Base-by-base conservation (phyloP, 352 stramenopile genomes). In the Phytophthora sp. region DNA sequence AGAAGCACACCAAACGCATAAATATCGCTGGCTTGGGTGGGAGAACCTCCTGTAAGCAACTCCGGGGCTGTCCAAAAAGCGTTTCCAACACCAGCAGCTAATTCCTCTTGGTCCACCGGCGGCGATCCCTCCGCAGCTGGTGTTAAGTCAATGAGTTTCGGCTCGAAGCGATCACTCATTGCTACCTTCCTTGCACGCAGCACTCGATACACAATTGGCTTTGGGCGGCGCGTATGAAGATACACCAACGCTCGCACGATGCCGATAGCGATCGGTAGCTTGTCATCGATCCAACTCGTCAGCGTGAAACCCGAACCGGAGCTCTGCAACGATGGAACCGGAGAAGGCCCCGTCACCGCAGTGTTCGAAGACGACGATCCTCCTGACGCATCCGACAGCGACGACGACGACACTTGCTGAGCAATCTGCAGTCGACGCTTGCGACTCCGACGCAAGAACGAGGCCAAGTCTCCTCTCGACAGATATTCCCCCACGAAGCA, bases 1-100 rank as follows among this genome's bases (percentile, higher is more conserved):
- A 87, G 63, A 13, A 89, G 65, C 48, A 81, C 76, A n/a, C 80
- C 80, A 21, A 87, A 83, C 21, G 80, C 77, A 67, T 80, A 89
- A 71, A 89, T 78, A 62, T 89, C 80, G 32, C 76, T 77, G 55
- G 84, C 82, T 24, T 76, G 74, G 0, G 76, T 86, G 6, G 77
- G 62, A 10, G 69, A 61, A 6, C 77, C 83, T 12, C 77, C 70
- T 5, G 31, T 63, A 13, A 89, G 63, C 28, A 90, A 64, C 57
- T 92, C 83, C 0, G 83, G 83, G 0, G 83, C 72, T 3, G 75
- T 63, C 68, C 68, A 77, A 39, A 64, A 72, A 10, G 59, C 54
- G 30, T 66, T 65, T 5, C 68, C 68, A 24, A 58, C 43, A 3
- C 63, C 68, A 6, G 66, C 66, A 18, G 60, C 59, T 30, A 74